These are phyloP conservation scores for Monosporascus sp. DNA, from an alignment of 2,329 filamentous ascomycete genomes.

Conservation along the genomic window DNA sequence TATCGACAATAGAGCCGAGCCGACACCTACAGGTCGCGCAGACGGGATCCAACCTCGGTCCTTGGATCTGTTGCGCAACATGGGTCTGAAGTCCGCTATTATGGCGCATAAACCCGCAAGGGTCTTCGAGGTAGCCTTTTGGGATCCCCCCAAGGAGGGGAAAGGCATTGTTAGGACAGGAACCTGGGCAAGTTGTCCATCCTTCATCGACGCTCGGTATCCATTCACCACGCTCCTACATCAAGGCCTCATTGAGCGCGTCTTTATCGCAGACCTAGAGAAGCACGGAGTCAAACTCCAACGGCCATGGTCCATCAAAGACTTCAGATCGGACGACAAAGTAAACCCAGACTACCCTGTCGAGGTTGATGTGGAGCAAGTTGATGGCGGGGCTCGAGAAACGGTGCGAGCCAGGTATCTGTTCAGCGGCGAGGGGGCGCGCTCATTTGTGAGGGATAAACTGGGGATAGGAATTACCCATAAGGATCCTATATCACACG, in stretches of 20 bases:
- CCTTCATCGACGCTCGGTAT: slow-evolving; percentile 70
- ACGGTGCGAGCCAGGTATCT: slow-evolving; percentile 65
- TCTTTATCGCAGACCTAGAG: slow-evolving; percentile 61
- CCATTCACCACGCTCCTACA: slow-evolving; percentile 67
- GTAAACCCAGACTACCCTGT: slow-evolving; percentile 66
- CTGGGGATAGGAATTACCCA: slow-evolving; percentile 66
- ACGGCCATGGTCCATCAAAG: slow-evolving; percentile 59
- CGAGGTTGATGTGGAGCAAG: slow-evolving; percentile 68
- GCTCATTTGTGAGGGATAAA: slow-evolving; percentile 59
- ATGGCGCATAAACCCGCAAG: slow-evolving; percentile 85
- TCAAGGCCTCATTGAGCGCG: slow-evolving; percentile 65
- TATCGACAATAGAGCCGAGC: slow-evolving; percentile 83
- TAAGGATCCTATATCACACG: slow-evolving; percentile 64
- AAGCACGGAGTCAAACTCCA: slow-evolving; percentile 57
- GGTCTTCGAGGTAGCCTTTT: slow-evolving; percentile 74
- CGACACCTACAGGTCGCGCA: slow-evolving; percentile 78
- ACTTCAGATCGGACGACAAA: slow-evolving; percentile 54
- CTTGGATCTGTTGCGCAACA: slow-evolving; percentile 78
- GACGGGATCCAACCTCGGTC: slow-evolving; percentile 91
- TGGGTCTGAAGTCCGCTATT: slow-evolving; percentile 81
- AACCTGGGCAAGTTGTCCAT: slow-evolving; percentile 82
- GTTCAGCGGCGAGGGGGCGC: slow-evolving; percentile 66
- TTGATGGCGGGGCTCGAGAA: slow-evolving; percentile 67
- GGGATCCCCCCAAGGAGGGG: slow-evolving; percentile 55
- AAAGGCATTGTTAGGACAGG: slow-evolving; percentile 60